Conservation (phyloP, 495 filamentous ascomycete species). For the Lindgomyces ingoldianus region DNA sequence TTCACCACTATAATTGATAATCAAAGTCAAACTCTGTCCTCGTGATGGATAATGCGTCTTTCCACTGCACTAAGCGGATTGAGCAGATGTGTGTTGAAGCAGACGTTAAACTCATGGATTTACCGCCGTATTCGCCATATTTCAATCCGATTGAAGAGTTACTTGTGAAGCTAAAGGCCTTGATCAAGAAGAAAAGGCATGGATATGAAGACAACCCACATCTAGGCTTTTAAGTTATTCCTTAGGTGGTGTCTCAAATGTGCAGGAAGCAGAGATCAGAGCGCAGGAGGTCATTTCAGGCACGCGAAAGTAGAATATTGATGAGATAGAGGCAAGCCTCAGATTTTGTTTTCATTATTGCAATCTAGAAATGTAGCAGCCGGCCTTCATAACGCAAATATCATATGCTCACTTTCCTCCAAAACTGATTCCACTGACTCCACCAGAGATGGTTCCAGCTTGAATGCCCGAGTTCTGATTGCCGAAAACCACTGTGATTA, state of each 20-base stretch:
- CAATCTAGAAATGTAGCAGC: too few relatives aligned
- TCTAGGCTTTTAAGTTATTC: neutral
- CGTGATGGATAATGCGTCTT: constrained; percentile 52
- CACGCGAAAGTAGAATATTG: too few relatives aligned
- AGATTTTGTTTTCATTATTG: too few relatives aligned
- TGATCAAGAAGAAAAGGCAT: neutral
- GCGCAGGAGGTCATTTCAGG: neutral
- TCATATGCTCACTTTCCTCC: too few relatives aligned
- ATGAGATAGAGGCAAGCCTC: too few relatives aligned
- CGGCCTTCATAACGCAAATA: too few relatives aligned
- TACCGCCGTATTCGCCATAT: constrained; percentile 45
- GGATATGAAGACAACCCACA: neutral
- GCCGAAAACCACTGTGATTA: constrained; percentile 1
- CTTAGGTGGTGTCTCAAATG: neutral
- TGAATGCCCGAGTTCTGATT: neutral
- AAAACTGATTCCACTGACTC: too few relatives aligned
- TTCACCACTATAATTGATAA: constrained; percentile 45
- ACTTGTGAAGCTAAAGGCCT: neutral
- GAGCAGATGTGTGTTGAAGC: constrained; percentile 43
- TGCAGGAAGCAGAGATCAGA: neutral
- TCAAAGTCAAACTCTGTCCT: constrained; percentile 49
- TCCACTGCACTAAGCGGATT: constrained; percentile 45
- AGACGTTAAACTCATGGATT: constrained; percentile 47
- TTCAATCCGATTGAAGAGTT: constrained; percentile 45
- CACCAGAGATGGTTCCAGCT: neutral